Conservation (phyloP, 2,329 filamentous ascomycete species). For the Verticillium nubilum region DNA sequence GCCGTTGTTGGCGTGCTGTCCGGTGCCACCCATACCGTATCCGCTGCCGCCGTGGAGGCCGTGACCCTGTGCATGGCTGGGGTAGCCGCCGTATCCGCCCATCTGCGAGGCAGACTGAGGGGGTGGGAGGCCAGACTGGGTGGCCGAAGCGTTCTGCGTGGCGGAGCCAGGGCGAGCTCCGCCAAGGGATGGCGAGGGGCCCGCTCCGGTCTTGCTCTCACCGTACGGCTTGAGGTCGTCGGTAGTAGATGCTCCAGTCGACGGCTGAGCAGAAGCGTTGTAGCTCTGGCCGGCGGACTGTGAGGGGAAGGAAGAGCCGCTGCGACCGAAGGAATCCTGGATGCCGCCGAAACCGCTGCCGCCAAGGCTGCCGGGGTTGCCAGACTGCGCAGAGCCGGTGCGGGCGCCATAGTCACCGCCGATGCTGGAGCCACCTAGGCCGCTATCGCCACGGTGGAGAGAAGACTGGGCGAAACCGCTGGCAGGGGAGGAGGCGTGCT, state of each 20-base stretch:
- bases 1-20: slow-evolving; percentile 46
- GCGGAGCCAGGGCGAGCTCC: slow-evolving; percentile 54
- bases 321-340: slow-evolving; percentile 51
- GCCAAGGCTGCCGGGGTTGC: slow-evolving; percentile 43
- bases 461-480: slow-evolving; percentile 48
- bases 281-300: slow-evolving; percentile 43
- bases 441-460: slow-evolving; percentile 45
- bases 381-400: slow-evolving; percentile 42
- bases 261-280: slow-evolving; percentile 43
- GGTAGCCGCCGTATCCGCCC: slow-evolving; percentile 50
- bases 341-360: slow-evolving; percentile 44
- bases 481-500: slow-evolving; percentile 49
- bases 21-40: slow-evolving; percentile 50
- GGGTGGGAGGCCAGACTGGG: slow-evolving; percentile 48
- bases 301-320: slow-evolving; percentile 47
- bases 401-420: slow-evolving; percentile 49
- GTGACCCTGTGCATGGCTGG: slow-evolving; percentile 47
- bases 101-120: slow-evolving; percentile 50
- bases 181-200: slow-evolving; percentile 51
- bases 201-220: slow-evolving; percentile 47
- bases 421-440: slow-evolving; percentile 39
- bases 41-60: slow-evolving; percentile 48
- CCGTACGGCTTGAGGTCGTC: slow-evolving; percentile 58
- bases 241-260: slow-evolving; percentile 30
- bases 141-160: slow-evolving; percentile 44